Evolutionary conservation across 2,329 filamentous ascomycete genomes (phyloP).

Genomic region (Endocalyx cinctus): DNA sequence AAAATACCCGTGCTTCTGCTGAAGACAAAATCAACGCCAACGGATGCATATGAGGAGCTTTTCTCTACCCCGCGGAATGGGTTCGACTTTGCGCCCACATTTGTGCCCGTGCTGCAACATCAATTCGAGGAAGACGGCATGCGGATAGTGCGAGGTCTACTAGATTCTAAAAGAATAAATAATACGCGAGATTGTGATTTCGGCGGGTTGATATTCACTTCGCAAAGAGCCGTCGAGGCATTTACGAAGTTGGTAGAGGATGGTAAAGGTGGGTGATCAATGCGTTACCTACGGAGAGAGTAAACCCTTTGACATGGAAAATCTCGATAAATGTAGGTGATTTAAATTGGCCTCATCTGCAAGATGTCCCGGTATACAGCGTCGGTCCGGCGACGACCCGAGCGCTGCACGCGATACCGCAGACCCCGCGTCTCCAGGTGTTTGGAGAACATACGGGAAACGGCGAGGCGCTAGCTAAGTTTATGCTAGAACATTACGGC

Average conservation of each 20-base stretch:
- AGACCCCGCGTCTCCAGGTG: conserved; percentile 53
- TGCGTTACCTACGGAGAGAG: conserved; percentile 5
- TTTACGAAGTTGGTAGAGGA: conserved; percentile 61
- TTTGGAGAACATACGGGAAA: conserved; percentile 80
- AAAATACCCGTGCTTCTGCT: conserved; percentile 63
- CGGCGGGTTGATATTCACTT: conserved; percentile 79
- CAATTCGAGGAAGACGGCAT: conserved; percentile 58
- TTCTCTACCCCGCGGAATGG: conserved; percentile 45
- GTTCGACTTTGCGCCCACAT: conserved; percentile 55
- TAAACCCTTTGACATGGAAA: conserved; percentile 1
- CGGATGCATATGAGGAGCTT: conserved; percentile 67
- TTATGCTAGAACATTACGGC: conserved; percentile 75
- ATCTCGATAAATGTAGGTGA: conserved; percentile 20
- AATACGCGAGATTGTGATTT: conserved; percentile 41
- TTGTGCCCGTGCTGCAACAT: conserved; percentile 75
- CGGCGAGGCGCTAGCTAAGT: conserved; percentile 71
- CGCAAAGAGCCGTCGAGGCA: conserved; percentile 77
- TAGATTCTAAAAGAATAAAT: conserved; percentile 41
- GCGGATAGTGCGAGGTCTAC: conserved; percentile 43
- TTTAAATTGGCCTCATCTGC: conserved; percentile 46
- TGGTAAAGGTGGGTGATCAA: conserved; percentile 33
- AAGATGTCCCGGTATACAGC: conserved; percentile 63
- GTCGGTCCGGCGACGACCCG: conserved; percentile 78
- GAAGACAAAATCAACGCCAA: conserved; percentile 70
- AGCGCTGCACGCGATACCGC: conserved; percentile 56